A percentile compares a stretch with the other conserved stretches of the same genome.
These are phyloP conservation scores for Sphagnurus paluster DNA, from an alignment of 1,284 basidiomycete genomes.

Conservation along the genomic window DNA sequence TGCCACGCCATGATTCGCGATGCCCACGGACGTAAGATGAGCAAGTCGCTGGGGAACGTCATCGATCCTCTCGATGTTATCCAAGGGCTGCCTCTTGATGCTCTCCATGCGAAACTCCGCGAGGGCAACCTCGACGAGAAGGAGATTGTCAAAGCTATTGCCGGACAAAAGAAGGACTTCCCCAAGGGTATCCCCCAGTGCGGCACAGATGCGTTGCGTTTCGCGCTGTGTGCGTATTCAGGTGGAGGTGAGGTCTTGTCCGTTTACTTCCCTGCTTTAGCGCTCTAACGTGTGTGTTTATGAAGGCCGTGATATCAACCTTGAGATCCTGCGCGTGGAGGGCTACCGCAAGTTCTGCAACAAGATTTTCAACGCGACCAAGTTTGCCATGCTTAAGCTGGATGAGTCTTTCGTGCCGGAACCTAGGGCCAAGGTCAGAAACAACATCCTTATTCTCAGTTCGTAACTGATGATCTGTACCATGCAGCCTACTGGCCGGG, in stretches of 20 bases:
- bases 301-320: constrained; percentile 88
- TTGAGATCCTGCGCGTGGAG: constrained; percentile 97
- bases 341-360: constrained; percentile 99
- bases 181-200: constrained; percentile 99
- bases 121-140: constrained; percentile 95
- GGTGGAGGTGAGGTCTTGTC: constrained; percentile 62
- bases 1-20: constrained; percentile 99
- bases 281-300: neutral
- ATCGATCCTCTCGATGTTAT: constrained; percentile 98
- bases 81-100: constrained; percentile 80
- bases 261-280: neutral
- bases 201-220: constrained; percentile 94
- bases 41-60: constrained; percentile 97
- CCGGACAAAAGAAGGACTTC: constrained; percentile 99
- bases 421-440: constrained; percentile 60
- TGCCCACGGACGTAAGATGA: constrained; percentile 99
- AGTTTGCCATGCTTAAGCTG: constrained; percentile 96
- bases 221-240: constrained; percentile 95
- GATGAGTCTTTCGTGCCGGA: constrained; percentile 82
- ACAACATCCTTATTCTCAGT: constrained; percentile 10
- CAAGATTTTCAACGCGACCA: constrained; percentile 99
- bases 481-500: constrained; percentile 79
- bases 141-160: constrained; percentile 89
- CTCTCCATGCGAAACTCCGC: constrained; percentile 85
- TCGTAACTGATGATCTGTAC: constrained; percentile 9